Conservation (phyloP, 345 rosid genomes). For the Erucastrum elatum region DNA sequence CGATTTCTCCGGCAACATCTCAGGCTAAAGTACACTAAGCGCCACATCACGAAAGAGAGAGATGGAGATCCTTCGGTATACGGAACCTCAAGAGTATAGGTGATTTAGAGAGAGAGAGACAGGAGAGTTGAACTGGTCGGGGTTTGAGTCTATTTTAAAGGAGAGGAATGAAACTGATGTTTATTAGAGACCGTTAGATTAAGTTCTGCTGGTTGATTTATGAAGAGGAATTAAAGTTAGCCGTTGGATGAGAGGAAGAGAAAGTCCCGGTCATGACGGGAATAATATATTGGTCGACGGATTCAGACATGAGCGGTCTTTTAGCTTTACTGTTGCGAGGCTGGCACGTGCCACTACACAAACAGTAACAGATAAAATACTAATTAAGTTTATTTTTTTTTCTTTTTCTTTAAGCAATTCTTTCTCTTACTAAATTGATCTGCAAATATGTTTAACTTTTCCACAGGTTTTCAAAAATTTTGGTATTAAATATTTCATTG, state of each 20-base stretch:
- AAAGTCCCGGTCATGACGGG: conserved; percentile 52
- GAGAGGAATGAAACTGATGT: conserved; percentile 29
- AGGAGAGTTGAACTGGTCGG: conserved; percentile 27
- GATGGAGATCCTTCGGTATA: not conserved
- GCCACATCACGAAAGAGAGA: conserved; percentile 25
- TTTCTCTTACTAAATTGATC: not conserved
- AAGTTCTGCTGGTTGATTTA: conserved; percentile 35
- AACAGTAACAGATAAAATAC: conserved; percentile 16
- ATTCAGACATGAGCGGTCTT: conserved; percentile 51
- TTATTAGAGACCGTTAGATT: conserved; percentile 53
- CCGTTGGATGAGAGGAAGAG: conserved; percentile 48
- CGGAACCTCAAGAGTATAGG: not conserved
- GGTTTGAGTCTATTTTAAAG: conserved; percentile 45
- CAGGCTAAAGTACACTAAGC: conserved; percentile 1
- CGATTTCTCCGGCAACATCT: conserved; percentile 42
- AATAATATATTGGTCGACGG: conserved; percentile 55
- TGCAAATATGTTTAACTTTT: not conserved
- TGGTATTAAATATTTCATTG: not conserved
- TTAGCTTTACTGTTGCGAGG: conserved; percentile 47
- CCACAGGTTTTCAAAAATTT: not conserved
- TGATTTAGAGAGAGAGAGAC: not conserved
- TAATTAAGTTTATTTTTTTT: not conserved
- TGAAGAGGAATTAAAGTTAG: not conserved
- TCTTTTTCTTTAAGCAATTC: not conserved
- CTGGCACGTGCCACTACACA: conserved; percentile 60